A percentile compares a stretch with the other conserved stretches of the same genome.
phyloP scores from a whole-genome alignment of 2,329 filamentous ascomycete genomes.

The Phaeosphaeria sp. region DNA sequence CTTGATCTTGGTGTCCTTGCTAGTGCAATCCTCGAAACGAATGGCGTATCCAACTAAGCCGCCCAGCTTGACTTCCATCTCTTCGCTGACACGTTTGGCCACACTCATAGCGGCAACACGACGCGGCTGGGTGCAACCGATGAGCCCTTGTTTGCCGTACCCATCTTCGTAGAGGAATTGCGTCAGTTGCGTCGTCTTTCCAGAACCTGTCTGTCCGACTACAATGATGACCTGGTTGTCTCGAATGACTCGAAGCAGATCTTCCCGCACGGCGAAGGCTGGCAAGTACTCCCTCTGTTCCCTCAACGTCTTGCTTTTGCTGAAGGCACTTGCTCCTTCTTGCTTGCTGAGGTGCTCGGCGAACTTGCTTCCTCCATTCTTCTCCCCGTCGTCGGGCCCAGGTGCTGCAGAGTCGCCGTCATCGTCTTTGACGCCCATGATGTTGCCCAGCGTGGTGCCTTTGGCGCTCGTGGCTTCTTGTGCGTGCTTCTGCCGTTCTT shows the following conservation, averaged over 20 bases:
- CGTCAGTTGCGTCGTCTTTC: slow-evolving; percentile 96
- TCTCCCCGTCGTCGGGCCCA: slow-evolving; percentile 74
- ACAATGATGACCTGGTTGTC: slow-evolving; percentile 98
- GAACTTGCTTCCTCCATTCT: slow-evolving; percentile 77
- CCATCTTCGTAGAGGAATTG: slow-evolving; percentile 97
- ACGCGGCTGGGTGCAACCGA: slow-evolving; percentile 94
- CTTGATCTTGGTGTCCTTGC: slow-evolving; percentile 93
- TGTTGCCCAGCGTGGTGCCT: slow-evolving; percentile 88
- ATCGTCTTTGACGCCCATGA: slow-evolving; percentile 95
- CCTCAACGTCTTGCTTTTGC: slow-evolving; percentile 84
- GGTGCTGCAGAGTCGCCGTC: slow-evolving; percentile 86
- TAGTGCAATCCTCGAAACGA: slow-evolving; percentile 97
- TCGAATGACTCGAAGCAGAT: slow-evolving; percentile 86
- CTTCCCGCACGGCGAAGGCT: slow-evolving; percentile 94
- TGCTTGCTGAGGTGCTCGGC: slow-evolving; percentile 87
- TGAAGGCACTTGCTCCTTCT: slow-evolving; percentile 86
- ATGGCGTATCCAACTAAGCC: slow-evolving; percentile 94
- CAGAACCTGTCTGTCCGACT: slow-evolving; percentile 95
- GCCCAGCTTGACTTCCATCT: slow-evolving; percentile 94
- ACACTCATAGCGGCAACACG: slow-evolving; percentile 99
- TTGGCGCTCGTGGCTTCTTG: slow-evolving; percentile 93
- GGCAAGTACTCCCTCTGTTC: slow-evolving; percentile 94
- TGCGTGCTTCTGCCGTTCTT: slow-evolving; percentile 91
- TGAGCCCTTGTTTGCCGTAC: slow-evolving; percentile 85
- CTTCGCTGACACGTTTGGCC: slow-evolving; percentile 95